Base-by-base conservation (phyloP, 2,329 filamentous ascomycete species). In the Aspergillus neoniger region DNA sequence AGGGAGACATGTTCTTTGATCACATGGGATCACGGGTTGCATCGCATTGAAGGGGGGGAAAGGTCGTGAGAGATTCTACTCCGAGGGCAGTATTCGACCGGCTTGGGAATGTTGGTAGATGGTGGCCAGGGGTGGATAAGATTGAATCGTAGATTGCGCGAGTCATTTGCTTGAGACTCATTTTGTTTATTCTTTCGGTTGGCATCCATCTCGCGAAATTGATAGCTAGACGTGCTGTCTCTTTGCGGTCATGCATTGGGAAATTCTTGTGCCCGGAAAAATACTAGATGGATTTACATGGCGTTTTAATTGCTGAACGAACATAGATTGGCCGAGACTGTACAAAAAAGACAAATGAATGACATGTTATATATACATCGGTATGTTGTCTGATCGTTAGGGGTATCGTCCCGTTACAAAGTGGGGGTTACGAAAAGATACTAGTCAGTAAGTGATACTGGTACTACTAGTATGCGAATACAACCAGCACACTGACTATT, bases 1-100 rank as follows among this genome's bases (percentile, higher is more conserved):
- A 76, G 66, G 73, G 72, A 2, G 77, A 80, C 56, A 58, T 79
- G 48, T 69, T 77, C 49, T 78, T 79, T 57, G 78, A 80, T 51
- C 71, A 74, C 7, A 80, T 80, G 78, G 70, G 75, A 41, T 74
- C 76, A 25, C 69, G 78, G 55, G 70, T 80, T 55, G 69, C 69
- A 21, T 54, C 70, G 5, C 63, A 68, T 21, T 74, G 54, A 65
- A 49, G 14, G 23, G 3, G 19, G 39, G 39, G 3, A 25, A 23
- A 15, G 32, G 32, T 36, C 39, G 39, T 6, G 23, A n/a, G 19
- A 39, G 4, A 21, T 17, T 19, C 6, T 21, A 39, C 10, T 38
- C 14, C 32, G 44, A n/a, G 10, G 41, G n/a, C 41, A 44, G 10
- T 23, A 44, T 44, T 9, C 19, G 14, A 19, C 7, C 21, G 41